phyloP scores from a whole-genome alignment of 306 rosid genomes.

The Cicer chorassanicum region DNA sequence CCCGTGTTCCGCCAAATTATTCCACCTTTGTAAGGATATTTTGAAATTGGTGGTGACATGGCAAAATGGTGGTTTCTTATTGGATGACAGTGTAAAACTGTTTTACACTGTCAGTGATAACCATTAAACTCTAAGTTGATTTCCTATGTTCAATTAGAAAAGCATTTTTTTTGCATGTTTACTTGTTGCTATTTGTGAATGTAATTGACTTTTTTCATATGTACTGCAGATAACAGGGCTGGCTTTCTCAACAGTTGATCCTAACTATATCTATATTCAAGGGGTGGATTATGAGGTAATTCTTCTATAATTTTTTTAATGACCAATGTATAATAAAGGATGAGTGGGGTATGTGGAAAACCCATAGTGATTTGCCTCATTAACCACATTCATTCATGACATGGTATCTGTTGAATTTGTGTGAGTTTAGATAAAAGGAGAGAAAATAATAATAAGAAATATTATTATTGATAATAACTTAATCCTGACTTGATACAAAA shows the following conservation, averaged over 20 bases:
- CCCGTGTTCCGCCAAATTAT: too few species aligned
- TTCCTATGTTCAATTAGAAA: constrained; percentile 10
- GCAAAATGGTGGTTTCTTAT: too few species aligned
- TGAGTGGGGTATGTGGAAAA: constrained; percentile 1
- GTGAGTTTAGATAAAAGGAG: too few species aligned
- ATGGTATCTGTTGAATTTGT: background rate
- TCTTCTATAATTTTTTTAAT: background rate
- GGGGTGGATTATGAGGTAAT: constrained; percentile 93
- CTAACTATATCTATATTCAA: constrained; percentile 76
- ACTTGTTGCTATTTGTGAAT: constrained; percentile 26
- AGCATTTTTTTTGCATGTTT: constrained; percentile 12
- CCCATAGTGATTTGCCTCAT: background rate
- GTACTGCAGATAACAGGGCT: constrained; percentile 82
- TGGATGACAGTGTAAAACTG: too few species aligned
- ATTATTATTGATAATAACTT: too few species aligned
- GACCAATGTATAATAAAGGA: constrained; percentile 5
- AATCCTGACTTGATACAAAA: too few species aligned
- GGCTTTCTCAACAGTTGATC: constrained; percentile 74
- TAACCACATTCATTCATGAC: constrained; percentile 5
- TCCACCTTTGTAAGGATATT: too few species aligned
- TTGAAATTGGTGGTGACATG: too few species aligned
- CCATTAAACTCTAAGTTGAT: background rate
- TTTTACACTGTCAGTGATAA: too few species aligned
- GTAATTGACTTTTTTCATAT: constrained; percentile 18
- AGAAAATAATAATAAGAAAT: too few species aligned